Conservation (phyloP, 2,329 filamentous ascomycete genomes). For the Zymoseptoria ardabiliae region DNA sequence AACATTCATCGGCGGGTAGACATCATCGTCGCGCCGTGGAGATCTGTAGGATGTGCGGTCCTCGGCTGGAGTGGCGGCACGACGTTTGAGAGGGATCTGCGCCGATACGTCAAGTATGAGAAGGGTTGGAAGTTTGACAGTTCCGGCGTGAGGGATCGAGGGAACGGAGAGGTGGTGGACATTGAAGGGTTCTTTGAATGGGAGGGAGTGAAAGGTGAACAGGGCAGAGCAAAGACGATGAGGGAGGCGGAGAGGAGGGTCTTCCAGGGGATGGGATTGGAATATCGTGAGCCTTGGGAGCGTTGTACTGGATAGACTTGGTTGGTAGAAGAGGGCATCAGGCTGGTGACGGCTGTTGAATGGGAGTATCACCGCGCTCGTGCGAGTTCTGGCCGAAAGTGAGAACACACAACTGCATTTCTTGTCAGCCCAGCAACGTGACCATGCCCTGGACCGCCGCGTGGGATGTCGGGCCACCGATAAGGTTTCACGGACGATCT, state of each 20-base stretch:
- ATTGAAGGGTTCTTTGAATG: constrained; percentile 71
- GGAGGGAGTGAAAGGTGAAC: constrained; percentile 42
- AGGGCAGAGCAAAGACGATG: constrained; percentile 46
- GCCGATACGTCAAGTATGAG: constrained; percentile 67
- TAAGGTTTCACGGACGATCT: not conserved
- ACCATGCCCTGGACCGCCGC: not conserved
- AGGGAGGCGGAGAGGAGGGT: constrained; percentile 70
- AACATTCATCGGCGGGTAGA: constrained; percentile 80
- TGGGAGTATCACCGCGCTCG: not conserved
- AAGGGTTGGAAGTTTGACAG: constrained; percentile 82
- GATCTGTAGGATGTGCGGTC: constrained; percentile 78
- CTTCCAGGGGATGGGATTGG: constrained; percentile 66
- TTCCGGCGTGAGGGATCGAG: constrained; percentile 67
- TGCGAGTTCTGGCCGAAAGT: not conserved
- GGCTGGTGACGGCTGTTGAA: not conserved
- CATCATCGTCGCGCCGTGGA: constrained; percentile 85
- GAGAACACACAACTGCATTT: too few relatives aligned
- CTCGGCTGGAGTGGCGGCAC: constrained; percentile 78
- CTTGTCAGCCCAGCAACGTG: not conserved
- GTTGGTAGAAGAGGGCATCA: not conserved
- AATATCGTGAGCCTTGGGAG: constrained; percentile 36
- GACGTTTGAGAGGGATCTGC: constrained; percentile 81
- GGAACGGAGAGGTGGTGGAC: constrained; percentile 64
- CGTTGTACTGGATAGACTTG: constrained; percentile 36
- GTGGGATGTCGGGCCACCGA: not conserved